Conservation (phyloP, 148 eudicot genomes). For the Silene uniflora region DNA sequence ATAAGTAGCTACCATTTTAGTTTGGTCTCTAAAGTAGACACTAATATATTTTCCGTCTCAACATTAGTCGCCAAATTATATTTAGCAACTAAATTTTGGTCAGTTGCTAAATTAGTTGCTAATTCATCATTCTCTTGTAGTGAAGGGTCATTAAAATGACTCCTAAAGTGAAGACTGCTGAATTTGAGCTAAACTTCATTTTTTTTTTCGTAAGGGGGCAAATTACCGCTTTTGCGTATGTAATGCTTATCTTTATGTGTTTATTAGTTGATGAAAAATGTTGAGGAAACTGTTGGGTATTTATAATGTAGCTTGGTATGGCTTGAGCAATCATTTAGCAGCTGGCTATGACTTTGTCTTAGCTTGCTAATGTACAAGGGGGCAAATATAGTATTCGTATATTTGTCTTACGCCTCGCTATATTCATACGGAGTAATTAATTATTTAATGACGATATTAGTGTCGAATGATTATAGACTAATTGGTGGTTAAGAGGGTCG, state of each 20-base stretch:
- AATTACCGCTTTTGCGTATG: not conserved
- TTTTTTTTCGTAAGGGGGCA: not conserved
- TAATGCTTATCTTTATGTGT: not conserved
- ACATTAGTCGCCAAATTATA: too few relatives aligned
- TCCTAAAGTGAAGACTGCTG: slow-evolving; percentile 24
- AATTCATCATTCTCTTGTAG: too few relatives aligned
- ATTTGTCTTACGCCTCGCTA: not conserved
- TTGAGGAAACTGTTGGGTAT: not conserved
- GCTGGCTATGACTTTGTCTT: not conserved
- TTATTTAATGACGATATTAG: not conserved
- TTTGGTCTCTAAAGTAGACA: too few relatives aligned
- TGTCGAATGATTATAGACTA: not conserved
- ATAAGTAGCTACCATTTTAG: too few relatives aligned
- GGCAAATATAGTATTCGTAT: not conserved
- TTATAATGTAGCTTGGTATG: slow-evolving; percentile 3
- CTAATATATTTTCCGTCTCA: too few relatives aligned
- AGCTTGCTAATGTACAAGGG: not conserved
- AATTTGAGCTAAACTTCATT: slow-evolving; percentile 24
- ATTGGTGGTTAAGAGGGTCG: not conserved
- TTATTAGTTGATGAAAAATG: slow-evolving; percentile 6
- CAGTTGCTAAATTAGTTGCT: too few relatives aligned
- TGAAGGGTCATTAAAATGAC: slow-evolving; percentile 36
- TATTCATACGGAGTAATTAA: not conserved
- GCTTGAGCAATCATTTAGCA: not conserved
- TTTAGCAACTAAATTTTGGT: too few relatives aligned